Base-by-base conservation (phyloP, 2,329 filamentous ascomycete genomes). In the Penicillium sp. region DNA sequence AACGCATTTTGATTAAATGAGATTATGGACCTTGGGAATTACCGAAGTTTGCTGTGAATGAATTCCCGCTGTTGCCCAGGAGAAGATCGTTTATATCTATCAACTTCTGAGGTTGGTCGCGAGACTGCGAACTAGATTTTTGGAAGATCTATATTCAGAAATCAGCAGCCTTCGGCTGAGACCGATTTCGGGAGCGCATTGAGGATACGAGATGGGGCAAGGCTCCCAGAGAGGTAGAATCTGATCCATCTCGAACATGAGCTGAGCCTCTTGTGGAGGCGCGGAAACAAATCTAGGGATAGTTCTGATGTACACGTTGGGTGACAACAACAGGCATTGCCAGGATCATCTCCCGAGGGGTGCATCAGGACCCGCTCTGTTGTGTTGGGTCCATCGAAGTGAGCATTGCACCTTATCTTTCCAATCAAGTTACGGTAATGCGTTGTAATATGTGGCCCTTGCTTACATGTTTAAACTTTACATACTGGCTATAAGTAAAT, bases 1-100 rank as follows among this genome's bases (percentile, higher is more conserved):
- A 52, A 10, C 43, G 52, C 52, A 55, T 55, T 52, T 22, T 52
- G 48, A 32, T 24, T 39, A 36, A 55, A 32, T 47, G 22, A 11
- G 24, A 36, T 14, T 27, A 18, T 36, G 11, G 29, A 46, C 32
- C 39, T 14, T 22, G 31, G 7, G 16, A 39, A 36, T 36, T n/a
- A n/a, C 34, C 16, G 5, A 32, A 22, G 32, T 39, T 16, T 13
- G 22, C 13, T 39, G 14, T 9, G 13, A 13, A 46, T 46, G 4
- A 27, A 27, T 8, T 40, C 14, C 11, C 8, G 4, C 5, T 40
- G 9, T 21, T 39, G 38, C n/a, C 6, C 5, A n/a, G 16, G 24
- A 51, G 31, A 40, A 40, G 22, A 24, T 13, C 39, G 46, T 39
- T 38, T 46, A 46, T 39, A 9, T 39, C 14, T 36, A 36, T n/a